phyloP scores from a whole-genome alignment of 257 asterid genomes.

The Penstemon davidsonii region DNA sequence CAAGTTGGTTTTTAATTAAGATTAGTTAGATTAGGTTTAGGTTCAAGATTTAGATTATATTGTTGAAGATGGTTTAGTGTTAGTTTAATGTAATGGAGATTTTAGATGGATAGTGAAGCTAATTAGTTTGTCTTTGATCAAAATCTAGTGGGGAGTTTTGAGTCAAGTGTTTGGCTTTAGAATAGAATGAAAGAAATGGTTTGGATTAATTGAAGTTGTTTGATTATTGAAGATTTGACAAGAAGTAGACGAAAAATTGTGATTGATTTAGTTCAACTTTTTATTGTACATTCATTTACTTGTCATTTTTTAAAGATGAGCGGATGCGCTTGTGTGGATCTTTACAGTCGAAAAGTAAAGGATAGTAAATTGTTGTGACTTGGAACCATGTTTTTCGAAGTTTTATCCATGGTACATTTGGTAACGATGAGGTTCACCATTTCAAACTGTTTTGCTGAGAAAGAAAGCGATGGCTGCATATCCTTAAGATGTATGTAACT shows the following conservation, averaged over 20 bases:
- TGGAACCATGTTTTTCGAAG: too few species aligned
- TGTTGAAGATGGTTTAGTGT: slow-evolving; percentile 30
- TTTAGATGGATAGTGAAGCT: slow-evolving; percentile 35
- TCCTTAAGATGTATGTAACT: too few species aligned
- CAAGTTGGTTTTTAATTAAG: neutral
- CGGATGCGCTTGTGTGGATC: neutral
- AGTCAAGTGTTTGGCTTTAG: slow-evolving; percentile 32
- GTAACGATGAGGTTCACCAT: too few species aligned
- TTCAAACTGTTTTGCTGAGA: too few species aligned
- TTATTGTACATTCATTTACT: neutral
- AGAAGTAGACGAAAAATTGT: slow-evolving; percentile 22
- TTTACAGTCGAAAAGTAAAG: neutral
- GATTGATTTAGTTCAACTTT: neutral
- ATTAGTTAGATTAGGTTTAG: neutral
- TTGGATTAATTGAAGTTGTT: neutral
- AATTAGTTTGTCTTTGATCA: slow-evolving; percentile 35
- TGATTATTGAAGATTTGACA: slow-evolving; percentile 1
- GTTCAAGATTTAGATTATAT: neutral
- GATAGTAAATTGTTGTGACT: neutral
- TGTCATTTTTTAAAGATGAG: neutral
- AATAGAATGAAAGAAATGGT: slow-evolving; percentile 13
- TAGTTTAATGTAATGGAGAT: slow-evolving; percentile 34
- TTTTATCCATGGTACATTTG: too few species aligned
- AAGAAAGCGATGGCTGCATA: too few species aligned
- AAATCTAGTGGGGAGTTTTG: slow-evolving; percentile 42